These are phyloP conservation scores for Chenopodium berlandieri DNA, from an alignment of 148 eudicot species.

Conservation along the genomic window DNA sequence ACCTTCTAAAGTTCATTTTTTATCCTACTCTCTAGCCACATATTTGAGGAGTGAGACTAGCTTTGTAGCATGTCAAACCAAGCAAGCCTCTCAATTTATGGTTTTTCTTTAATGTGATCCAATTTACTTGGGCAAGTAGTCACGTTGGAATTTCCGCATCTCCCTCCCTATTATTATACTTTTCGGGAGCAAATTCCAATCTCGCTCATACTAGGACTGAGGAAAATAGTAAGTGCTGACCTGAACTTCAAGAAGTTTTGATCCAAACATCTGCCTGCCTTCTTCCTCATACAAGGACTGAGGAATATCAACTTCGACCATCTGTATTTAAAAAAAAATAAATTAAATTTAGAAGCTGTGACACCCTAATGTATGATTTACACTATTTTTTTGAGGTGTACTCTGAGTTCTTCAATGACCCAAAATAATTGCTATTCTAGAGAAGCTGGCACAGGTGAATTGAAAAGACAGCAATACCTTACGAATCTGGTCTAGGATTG, in stretches of 20 bases:
- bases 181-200: background rate
- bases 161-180: background rate
- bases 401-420: background rate
- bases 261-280: slow-evolving; percentile 90
- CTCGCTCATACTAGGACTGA: background rate
- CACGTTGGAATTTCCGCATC: background rate
- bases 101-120: background rate
- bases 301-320: slow-evolving; percentile 90
- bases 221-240: slow-evolving; percentile 36
- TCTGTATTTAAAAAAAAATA: slow-evolving; percentile 34
- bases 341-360: background rate
- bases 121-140: background rate
- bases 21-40: too few species aligned
- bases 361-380: background rate
- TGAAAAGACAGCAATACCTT: slow-evolving; percentile 46
- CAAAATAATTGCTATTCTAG: background rate
- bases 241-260: slow-evolving; percentile 85
- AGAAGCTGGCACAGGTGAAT: background rate
- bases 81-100: slow-evolving; percentile 2
- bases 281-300: slow-evolving; percentile 89
- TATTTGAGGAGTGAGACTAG: background rate
- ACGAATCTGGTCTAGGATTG: slow-evolving; percentile 83
- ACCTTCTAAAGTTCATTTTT: background rate
- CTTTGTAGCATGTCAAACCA: background rate
- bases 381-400: background rate